Conservation (phyloP, 1,284 basidiomycete species). For the Macrocystidia cucumis region DNA sequence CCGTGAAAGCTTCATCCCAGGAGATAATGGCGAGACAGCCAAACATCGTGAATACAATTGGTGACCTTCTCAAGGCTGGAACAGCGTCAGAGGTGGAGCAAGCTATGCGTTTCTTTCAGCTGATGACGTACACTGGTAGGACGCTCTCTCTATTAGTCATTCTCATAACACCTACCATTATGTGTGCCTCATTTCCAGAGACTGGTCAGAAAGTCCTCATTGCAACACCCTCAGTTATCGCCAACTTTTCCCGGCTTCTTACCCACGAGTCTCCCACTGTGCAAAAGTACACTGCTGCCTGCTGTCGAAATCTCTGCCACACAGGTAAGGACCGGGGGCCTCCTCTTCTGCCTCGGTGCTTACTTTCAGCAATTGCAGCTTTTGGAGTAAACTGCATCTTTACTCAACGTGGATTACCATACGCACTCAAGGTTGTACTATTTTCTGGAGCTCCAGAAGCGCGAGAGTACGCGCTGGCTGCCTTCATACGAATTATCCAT, state of each 20-base stretch:
- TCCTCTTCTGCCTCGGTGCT: background rate
- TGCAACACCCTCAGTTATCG: background rate
- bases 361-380: background rate
- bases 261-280: background rate
- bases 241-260: constrained; percentile 1
- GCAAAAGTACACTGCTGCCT: constrained; percentile 3
- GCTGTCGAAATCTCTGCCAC: constrained; percentile 6
- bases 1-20: no score
- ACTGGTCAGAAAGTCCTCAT: background rate
- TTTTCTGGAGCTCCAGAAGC: background rate
- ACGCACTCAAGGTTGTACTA: constrained; percentile 2
- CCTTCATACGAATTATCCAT: constrained; percentile 4
- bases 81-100: constrained; percentile 4
- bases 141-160: no score
- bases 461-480: constrained; percentile 1
- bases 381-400: constrained; percentile 4
- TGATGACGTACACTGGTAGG: constrained; percentile 4
- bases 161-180: background rate
- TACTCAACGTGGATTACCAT: constrained; percentile 3
- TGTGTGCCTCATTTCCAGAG: background rate
- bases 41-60: no score
- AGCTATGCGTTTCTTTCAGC: constrained; percentile 5
- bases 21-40: no score
- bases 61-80: no score
- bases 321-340: constrained; percentile 1